Base-by-base conservation (phyloP, 805 yeast genomes). In the Isabelozyma pseudorhagii region DNA sequence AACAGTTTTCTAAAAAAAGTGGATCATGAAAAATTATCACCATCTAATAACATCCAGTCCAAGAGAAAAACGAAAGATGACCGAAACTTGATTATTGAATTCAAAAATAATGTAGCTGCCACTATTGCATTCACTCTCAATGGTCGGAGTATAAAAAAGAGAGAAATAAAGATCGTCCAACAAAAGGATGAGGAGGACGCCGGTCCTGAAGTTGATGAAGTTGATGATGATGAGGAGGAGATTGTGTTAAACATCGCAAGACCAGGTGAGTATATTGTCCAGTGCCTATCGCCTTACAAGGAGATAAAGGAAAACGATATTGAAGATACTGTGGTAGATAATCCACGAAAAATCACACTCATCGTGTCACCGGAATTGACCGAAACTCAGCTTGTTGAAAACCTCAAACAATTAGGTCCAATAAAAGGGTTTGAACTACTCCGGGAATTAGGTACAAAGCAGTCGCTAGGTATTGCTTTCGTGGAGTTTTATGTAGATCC, bases 391-490 rank as follows among this genome's bases (percentile, higher is more conserved):
- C 55, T 85, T 8, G 50, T 62, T 3, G 78, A 76, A 15, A 66
- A 70, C 8, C 61, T 85, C 9, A 59, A 56, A 18, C 67, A 70
- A 3, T 69, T 76, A 48, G 80, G 79, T 1, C 62, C 64, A 11
- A 54, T 84, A 1, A 60, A 63, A 18, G 64, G 69, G 0, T 67
- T 82, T 39, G 71, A 74, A 39, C 55, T 81, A 15, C 55, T 83
- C 13, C 62, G 74, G 11, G 83, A 81, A 51, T 71, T 72, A 40
- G 71, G 77, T 5, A 69, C 82, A 3, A 76, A 74, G 44, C 75
- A 72, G n/a, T 74, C 83, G 1, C 67, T 73, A 51, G 90, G 90
- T 0, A 60, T 82, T 21, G 85, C 81, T 2, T 84, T 84, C 66
- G 78, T 78, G 31, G 82, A 81, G 49, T 70, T 59, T 47, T 56